phyloP scores from a whole-genome alignment of 306 rosid species.

The Herpetospermum pedunculosum region DNA sequence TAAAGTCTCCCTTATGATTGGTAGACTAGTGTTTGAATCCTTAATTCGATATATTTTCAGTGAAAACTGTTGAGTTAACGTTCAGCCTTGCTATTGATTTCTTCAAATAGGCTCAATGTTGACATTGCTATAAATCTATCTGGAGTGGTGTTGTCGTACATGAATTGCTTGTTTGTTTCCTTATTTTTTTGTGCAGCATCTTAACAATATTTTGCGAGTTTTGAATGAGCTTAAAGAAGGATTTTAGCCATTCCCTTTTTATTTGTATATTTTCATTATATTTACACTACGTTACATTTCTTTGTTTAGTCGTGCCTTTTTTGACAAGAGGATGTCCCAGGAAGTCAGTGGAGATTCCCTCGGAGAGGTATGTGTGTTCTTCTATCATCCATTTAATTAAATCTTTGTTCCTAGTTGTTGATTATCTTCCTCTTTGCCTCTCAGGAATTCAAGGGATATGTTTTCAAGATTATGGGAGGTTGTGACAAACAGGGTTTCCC shows the following conservation, averaged over 20 bases:
- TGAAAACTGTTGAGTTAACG: neutral
- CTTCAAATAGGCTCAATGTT: neutral
- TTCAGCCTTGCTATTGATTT: neutral
- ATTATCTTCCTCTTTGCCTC: neutral
- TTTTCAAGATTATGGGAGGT: conserved; percentile 49
- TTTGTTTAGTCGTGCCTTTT: conserved; percentile 37
- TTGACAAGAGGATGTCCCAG: conserved; percentile 53
- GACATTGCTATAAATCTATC: neutral
- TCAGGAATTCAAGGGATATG: conserved; percentile 48
- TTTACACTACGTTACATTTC: neutral
- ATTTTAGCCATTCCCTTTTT: neutral
- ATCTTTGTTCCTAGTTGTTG: neutral
- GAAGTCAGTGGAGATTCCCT: conserved; percentile 54
- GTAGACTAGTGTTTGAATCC: neutral
- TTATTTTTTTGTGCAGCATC: neutral
- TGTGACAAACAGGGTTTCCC: conserved; percentile 58
- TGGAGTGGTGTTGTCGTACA: neutral
- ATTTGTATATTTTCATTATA: neutral
- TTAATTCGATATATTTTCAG: neutral
- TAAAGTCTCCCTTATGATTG: neutral
- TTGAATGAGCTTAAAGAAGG: neutral
- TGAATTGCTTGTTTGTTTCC: neutral
- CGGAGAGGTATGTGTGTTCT: conserved; percentile 26
- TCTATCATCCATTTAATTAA: neutral
- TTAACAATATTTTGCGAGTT: neutral